phyloP scores from a whole-genome alignment of 148 eudicot species.

The Rhododendron ferrugineum region DNA sequence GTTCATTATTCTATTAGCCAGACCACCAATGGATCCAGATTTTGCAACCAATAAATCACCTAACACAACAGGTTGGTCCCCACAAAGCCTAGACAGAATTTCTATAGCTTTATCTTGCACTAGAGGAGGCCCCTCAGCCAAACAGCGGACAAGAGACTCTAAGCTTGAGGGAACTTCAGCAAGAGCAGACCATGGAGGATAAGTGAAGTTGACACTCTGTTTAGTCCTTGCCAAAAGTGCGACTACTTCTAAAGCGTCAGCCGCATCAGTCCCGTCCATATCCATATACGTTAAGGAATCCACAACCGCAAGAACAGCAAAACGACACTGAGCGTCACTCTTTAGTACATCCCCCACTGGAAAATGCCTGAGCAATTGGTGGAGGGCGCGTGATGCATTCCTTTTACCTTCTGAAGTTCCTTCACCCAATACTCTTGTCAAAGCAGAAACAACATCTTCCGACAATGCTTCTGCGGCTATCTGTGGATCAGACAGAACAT shows the following conservation, averaged over 20 bases:
- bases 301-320: conserved; percentile 60
- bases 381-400: conserved; percentile 63
- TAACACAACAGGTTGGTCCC: conserved; percentile 51
- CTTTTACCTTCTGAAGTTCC: conserved; percentile 73
- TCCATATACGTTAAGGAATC: conserved; percentile 54
- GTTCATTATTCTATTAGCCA: conserved; percentile 55
- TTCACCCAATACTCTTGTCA: conserved; percentile 57
- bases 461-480: conserved; percentile 70
- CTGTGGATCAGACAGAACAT: conserved; percentile 60
- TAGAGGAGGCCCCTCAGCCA: conserved; percentile 58
- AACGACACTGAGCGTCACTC: conserved; percentile 52
- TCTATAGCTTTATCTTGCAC: conserved; percentile 69
- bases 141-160: conserved; percentile 54
- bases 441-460: conserved; percentile 74
- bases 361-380: conserved; percentile 60
- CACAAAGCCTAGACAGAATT: conserved; percentile 65
- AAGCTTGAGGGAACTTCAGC: conserved; percentile 57
- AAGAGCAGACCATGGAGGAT: conserved; percentile 49
- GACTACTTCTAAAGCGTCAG: conserved; percentile 64
- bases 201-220: conserved; percentile 34
- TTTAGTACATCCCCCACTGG: conserved; percentile 59
- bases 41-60: conserved; percentile 49
- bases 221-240: conserved; percentile 56
- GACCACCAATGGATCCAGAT: conserved; percentile 45
- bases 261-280: conserved; percentile 46